Evolutionary conservation across 1,284 basidiomycete genomes (phyloP).

Genomic region (Pseudozyma sp.): DNA sequence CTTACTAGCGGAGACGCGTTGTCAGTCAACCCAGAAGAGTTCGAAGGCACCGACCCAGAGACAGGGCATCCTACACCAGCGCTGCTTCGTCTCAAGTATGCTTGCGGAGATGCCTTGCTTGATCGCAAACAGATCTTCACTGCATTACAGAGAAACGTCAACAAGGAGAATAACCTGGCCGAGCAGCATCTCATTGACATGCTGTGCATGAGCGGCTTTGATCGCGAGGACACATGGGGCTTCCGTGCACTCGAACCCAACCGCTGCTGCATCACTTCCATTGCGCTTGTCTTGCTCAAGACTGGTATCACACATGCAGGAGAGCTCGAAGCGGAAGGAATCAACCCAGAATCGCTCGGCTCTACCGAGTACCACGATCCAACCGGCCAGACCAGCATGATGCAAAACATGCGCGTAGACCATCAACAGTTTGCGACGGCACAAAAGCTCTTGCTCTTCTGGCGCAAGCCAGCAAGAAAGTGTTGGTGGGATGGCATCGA

Average conservation of each 20-base stretch:
- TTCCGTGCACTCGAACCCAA: constrained; percentile 94
- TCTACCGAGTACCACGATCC: constrained; percentile 42
- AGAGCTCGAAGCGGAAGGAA: constrained; percentile 71
- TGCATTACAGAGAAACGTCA: constrained; percentile 96
- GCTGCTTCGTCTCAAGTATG: constrained; percentile 70
- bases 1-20: not conserved
- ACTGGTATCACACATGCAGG: constrained; percentile 86
- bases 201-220: constrained; percentile 99
- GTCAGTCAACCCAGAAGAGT: constrained; percentile 20
- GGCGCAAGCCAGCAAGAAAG: constrained; percentile 98
- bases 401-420: constrained; percentile 76
- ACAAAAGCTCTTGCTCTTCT: constrained; percentile 96
- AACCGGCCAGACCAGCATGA: constrained; percentile 63
- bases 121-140: constrained; percentile 94
- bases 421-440: constrained; percentile 94
- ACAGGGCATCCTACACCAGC: constrained; percentile 81
- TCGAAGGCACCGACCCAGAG: constrained; percentile 70
- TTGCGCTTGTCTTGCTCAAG: constrained; percentile 95
- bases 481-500: constrained; percentile 99
- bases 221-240: constrained; percentile 96
- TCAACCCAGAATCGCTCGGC: constrained; percentile 20
- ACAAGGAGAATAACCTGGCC: constrained; percentile 98
- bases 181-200: constrained; percentile 99
- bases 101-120: constrained; percentile 83
- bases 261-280: constrained; percentile 96